phyloP scores from a whole-genome alignment of 495 filamentous ascomycete species.

The Tuber umbilicatum region DNA sequence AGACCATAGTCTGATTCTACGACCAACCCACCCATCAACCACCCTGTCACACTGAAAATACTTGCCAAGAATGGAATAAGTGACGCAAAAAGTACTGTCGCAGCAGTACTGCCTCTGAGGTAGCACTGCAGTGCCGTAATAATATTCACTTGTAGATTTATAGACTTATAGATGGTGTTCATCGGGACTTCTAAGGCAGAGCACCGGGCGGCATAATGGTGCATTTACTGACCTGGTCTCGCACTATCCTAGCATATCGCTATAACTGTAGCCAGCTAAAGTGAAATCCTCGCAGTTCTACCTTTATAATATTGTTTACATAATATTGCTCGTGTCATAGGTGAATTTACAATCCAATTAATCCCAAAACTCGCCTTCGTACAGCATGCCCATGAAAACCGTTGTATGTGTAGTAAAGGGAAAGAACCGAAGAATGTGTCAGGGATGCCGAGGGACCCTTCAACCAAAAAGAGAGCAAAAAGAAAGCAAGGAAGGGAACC shows the following conservation, averaged over 20 bases:
- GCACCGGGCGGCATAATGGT: background rate
- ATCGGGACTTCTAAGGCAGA: background rate
- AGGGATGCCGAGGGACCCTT: background rate
- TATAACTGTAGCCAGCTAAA: background rate
- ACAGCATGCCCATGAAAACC: background rate
- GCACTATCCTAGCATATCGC: background rate
- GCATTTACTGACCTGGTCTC: background rate
- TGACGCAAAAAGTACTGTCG: background rate
- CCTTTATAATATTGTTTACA: background rate
- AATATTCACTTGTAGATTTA: background rate
- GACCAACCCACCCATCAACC: background rate
- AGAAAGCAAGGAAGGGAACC: constrained; percentile 11
- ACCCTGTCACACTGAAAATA: background rate
- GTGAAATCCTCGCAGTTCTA: background rate
- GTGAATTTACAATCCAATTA: constrained; percentile 3
- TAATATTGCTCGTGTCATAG: background rate
- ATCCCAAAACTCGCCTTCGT: background rate
- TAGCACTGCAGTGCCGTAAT: background rate
- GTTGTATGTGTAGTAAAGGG: background rate
- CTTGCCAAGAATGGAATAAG: background rate
- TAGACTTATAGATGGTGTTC: background rate
- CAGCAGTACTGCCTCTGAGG: background rate
- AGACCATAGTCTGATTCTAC: background rate
- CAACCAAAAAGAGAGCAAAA: constrained; percentile 11
- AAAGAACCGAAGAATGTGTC: background rate